Percentiles rank a stretch among this genome's conserved stretches.
Conservation (phyloP, 768 basidiomycete genomes). For the Tremella fuciformis region DNA sequence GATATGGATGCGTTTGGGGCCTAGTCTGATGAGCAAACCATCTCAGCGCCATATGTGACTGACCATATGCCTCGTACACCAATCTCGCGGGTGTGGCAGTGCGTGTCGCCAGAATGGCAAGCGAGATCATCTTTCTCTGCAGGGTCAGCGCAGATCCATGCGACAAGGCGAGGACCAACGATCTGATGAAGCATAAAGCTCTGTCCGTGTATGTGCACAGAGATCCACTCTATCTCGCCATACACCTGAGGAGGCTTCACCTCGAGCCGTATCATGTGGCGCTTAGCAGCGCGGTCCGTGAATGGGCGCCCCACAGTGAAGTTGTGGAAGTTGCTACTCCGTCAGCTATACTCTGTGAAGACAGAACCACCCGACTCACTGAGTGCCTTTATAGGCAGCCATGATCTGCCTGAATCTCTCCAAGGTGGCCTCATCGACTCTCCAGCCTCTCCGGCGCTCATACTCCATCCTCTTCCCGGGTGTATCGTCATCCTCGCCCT, state of each 20-base stretch:
- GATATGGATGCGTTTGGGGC: conserved; percentile 68
- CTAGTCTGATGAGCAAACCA: conserved; percentile 16
- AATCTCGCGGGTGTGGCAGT: conserved; percentile 71
- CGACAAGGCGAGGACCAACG: conserved; percentile 38
- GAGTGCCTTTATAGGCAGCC: conserved; percentile 74
- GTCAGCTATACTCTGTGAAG: background rate
- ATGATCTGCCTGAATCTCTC: conserved; percentile 61
- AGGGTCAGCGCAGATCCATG: conserved; percentile 6
- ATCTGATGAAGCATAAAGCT: conserved; percentile 99
- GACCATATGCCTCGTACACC: conserved; percentile 68
- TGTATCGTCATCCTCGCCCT: conserved; percentile 17
- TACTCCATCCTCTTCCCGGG: conserved; percentile 34
- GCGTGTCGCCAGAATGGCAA: conserved; percentile 73
- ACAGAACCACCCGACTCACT: conserved; percentile 49
- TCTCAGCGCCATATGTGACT: conserved; percentile 1
- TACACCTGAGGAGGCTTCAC: conserved; percentile 84
- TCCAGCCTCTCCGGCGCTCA: conserved; percentile 59
- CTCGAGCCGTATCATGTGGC: conserved; percentile 85
- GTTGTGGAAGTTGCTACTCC: conserved; percentile 82
- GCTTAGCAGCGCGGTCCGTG: conserved; percentile 71
- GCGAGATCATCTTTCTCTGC: conserved; percentile 95
- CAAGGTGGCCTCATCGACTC: conserved; percentile 60
- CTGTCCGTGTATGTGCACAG: conserved; percentile 89
- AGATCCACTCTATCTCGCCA: conserved; percentile 91
- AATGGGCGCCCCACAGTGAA: conserved; percentile 88